phyloP scores from a whole-genome alignment of 2,329 filamentous ascomycete genomes.

The Diplodia seriata region DNA sequence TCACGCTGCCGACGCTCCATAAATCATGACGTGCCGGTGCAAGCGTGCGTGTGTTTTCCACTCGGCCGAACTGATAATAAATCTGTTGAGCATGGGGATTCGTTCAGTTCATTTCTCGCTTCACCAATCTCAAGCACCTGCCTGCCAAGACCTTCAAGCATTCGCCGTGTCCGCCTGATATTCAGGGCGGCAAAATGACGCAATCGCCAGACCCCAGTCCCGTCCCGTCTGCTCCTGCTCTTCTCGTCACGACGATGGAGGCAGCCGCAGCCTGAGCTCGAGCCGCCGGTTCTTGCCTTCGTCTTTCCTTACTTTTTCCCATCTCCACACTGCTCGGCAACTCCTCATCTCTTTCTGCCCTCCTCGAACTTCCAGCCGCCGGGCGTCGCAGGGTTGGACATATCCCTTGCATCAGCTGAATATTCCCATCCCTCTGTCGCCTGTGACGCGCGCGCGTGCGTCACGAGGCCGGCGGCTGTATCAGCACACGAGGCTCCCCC shows the following conservation, averaged over 20 bases:
- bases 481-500: conserved; percentile 7
- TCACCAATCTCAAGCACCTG: neutral
- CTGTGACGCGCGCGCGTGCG: conserved; percentile 9
- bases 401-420: conserved; percentile 28
- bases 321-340: neutral
- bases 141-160: neutral
- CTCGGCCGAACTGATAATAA: conserved; percentile 4
- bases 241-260: conserved; percentile 3
- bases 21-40: conserved; percentile 6
- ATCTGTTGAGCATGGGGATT: neutral
- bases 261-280: conserved; percentile 4
- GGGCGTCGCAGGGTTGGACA: neutral
- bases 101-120: neutral
- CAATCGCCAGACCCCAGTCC: neutral
- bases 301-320: neutral
- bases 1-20: neutral
- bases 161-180: neutral
- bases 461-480: conserved; percentile 1
- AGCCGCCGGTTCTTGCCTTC: conserved; percentile 1
- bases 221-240: neutral
- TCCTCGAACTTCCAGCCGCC: conserved; percentile 17
- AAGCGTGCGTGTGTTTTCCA: neutral
- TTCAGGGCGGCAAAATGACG: conserved; percentile 15
- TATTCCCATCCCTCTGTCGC: conserved; percentile 13
- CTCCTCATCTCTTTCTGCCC: neutral